phyloP scores from a whole-genome alignment of 257 asterid genomes.

The Apocynum venetum region DNA sequence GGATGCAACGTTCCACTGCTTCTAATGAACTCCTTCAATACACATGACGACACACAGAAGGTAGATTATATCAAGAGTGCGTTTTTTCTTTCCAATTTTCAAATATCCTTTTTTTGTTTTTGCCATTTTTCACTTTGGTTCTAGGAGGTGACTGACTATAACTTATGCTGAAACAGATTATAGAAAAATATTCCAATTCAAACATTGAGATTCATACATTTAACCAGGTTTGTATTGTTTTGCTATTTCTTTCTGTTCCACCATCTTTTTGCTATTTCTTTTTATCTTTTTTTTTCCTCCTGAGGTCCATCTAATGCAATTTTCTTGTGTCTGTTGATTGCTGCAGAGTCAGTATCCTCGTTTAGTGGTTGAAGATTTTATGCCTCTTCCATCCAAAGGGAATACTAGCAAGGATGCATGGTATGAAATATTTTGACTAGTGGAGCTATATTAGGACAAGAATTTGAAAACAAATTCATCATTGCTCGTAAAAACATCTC shows the following conservation, averaged over 20 bases:
- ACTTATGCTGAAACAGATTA: conserved; percentile 49
- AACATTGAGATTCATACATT: conserved; percentile 85
- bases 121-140: conserved; percentile 5
- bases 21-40: conserved; percentile 97
- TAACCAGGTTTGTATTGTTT: conserved; percentile 61
- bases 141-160: conserved; percentile 23
- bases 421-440: conserved; percentile 31
- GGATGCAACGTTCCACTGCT: conserved; percentile 95
- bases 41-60: conserved; percentile 95
- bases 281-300: neutral
- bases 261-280: too few species aligned
- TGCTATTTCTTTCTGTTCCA: neutral
- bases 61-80: conserved; percentile 30
- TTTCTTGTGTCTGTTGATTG: conserved; percentile 21
- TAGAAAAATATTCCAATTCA: conserved; percentile 74
- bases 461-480: too few species aligned
- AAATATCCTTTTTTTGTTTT: neutral
- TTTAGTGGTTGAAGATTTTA: conserved; percentile 79
- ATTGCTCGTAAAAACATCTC: too few species aligned
- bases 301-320: conserved; percentile 5
- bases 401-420: conserved; percentile 90
- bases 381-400: conserved; percentile 83
- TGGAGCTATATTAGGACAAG: neutral
- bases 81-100: neutral
- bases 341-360: conserved; percentile 97